Conservation (phyloP, 1,139 yeast species). For the Diutina neorugosa region DNA sequence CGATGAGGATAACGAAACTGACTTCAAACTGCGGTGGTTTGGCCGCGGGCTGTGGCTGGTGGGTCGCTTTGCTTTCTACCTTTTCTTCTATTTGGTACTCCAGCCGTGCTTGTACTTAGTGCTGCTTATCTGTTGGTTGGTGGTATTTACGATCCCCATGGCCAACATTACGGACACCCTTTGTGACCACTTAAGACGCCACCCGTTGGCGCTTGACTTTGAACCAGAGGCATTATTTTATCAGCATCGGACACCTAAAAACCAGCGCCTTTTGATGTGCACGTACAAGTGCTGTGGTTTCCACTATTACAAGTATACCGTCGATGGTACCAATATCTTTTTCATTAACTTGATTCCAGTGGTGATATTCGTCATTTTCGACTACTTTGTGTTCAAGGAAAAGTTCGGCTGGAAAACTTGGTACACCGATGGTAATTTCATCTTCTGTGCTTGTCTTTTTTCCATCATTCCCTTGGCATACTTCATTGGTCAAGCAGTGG, state of each 20-base stretch:
- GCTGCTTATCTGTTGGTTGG: slow-evolving; percentile 61
- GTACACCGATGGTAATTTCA: slow-evolving; percentile 47
- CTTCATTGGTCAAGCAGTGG: slow-evolving; percentile 97
- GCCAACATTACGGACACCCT: slow-evolving; percentile 52
- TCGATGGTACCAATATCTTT: slow-evolving; percentile 91
- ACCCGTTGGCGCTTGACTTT: slow-evolving; percentile 76
- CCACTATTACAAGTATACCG: slow-evolving; percentile 90
- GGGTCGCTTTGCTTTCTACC: slow-evolving; percentile 72
- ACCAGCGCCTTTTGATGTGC: slow-evolving; percentile 47
- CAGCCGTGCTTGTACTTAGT: slow-evolving; percentile 55
- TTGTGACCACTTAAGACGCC: slow-evolving; percentile 72
- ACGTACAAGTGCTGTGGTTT: slow-evolving; percentile 87
- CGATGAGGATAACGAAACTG: slow-evolving; percentile 10
- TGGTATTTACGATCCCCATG: slow-evolving; percentile 90
- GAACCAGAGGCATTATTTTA: slow-evolving; percentile 47
- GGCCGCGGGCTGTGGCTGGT: slow-evolving; percentile 92
- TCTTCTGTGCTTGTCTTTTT: slow-evolving; percentile 66
- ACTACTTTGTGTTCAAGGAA: slow-evolving; percentile 54
- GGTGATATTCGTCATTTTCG: slow-evolving; percentile 74
- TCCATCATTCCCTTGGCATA: slow-evolving; percentile 92
- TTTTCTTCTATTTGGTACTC: slow-evolving; percentile 54
- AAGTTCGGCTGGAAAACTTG: slow-evolving; percentile 32
- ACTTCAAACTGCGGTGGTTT: slow-evolving; percentile 51
- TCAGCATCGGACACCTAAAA: slow-evolving; percentile 15
- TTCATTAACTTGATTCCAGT: slow-evolving; percentile 73